Conservation (phyloP, 2,329 filamentous ascomycete genomes). For the Fusarium stilboides region DNA sequence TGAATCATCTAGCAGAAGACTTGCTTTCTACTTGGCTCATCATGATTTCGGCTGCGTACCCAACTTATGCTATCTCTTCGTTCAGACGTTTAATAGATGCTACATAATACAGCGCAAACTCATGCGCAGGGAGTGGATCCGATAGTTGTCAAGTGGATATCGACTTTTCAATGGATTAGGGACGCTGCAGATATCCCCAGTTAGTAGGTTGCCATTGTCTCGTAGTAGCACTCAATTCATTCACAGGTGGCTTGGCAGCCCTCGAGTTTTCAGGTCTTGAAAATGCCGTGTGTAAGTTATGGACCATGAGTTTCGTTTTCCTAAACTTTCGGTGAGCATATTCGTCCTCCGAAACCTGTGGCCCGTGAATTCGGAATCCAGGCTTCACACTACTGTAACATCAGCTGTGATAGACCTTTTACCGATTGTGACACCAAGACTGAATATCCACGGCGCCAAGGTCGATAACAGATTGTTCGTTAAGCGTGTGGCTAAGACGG, state of each 20-base stretch:
- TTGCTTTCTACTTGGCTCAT: too few relatives aligned
- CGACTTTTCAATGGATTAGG: slow-evolving; percentile 26
- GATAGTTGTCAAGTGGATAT: slow-evolving; percentile 33
- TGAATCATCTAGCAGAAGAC: too few relatives aligned
- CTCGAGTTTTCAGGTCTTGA: neutral
- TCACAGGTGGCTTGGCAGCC: slow-evolving; percentile 7
- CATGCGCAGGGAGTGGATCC: slow-evolving; percentile 21
- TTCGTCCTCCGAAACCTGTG: neutral
- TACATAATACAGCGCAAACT: too few relatives aligned
- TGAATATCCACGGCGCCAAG: slow-evolving; percentile 25
- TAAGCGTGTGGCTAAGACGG: slow-evolving; percentile 1
- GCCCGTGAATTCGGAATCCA: slow-evolving; percentile 7
- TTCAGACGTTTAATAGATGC: too few relatives aligned
- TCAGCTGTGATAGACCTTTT: slow-evolving; percentile 12
- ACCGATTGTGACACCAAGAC: slow-evolving; percentile 28
- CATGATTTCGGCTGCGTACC: too few relatives aligned
- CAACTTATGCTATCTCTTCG: too few relatives aligned
- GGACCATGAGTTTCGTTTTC: too few relatives aligned
- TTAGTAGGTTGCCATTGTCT: slow-evolving; percentile 16
- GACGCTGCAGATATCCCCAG: slow-evolving; percentile 35
- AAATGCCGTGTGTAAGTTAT: too few relatives aligned
- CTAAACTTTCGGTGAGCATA: neutral
- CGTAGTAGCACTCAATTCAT: neutral
- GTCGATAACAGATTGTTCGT: slow-evolving; percentile 5
- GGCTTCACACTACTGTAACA: slow-evolving; percentile 26